Base-by-base conservation (phyloP, 1,284 basidiomycete species). In the Pseudozyma sp. region DNA sequence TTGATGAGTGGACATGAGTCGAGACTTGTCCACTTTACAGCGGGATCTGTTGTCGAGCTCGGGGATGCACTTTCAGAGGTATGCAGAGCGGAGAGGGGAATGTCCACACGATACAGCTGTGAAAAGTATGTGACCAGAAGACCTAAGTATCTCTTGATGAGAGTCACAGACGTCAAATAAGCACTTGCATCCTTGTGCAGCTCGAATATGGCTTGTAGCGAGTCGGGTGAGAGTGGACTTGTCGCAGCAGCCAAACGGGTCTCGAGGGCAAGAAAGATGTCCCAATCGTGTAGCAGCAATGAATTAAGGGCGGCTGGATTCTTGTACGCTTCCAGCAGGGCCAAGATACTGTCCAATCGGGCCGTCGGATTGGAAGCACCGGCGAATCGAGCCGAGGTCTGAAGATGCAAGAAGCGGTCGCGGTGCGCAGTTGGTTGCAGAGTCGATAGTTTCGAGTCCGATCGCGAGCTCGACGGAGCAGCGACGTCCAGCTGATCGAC, bases 141-240 rank as follows among this genome's bases (percentile, higher is more conserved):
- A 45, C 67, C 62, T 17, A 78, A 60, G 42, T 66, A 77, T 30
- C 74, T 49, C 31, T 64, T 58, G 54, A 64, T 68, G 24, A 78
- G 56, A 6, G 49, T 35, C 13, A 50, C 45, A 7, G 63, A 68
- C 0, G 59, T 34, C 11, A 55, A 46, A 24, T 68, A 61, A 4
- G 46, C 24, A 1, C 50, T 59, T 16, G 68, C 66, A 31, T 55
- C 40, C n/a, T 66, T 57, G 47, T 80, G 78, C 42, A 77, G 45
- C 14, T 64, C 65, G 9, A 77, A 61, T 3, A 78, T 29, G 0
- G 47, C 34, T 10, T 56, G 67, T 9, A 69, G 61, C 33, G 67
- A 55, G 11, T 52, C 67, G 3, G 67, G 57, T 4, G 53, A 59
- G n/a, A 69, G 49, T 17, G 61, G 61, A 14, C 45, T 29, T 3